Base-by-base conservation (phyloP, 129 eudicot species). In the Arctium lappa region DNA sequence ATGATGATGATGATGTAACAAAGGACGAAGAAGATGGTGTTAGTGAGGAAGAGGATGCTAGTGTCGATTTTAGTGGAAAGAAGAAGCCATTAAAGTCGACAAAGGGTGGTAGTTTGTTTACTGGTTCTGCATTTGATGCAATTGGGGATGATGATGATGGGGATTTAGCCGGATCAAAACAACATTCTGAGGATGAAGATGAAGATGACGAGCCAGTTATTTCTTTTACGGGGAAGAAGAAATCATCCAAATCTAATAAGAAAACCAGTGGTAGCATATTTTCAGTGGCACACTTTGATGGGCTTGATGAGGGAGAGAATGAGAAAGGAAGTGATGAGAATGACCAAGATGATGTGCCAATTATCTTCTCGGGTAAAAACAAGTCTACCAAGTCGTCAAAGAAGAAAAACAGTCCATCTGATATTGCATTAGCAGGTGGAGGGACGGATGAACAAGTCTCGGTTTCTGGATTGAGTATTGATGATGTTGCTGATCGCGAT, bases 221-320 rank as follows among this genome's bases (percentile, higher is more conserved):
- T 77, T 62, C 89, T 32, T 94, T 90, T 75, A 78, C 90, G 0
- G 97, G 92, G 73, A 94, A 92, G 85, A 94, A 94, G 88, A 94
- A 92, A 84, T 76, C 88, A 1, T 88, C 98, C 11, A 94, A 94
- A 83, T 77, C 89, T 6, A 69, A 75, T 77, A 94, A 94, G 90
- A 92, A 92, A 78, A 76, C 74, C 11, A 83, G 87, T 69, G 92
- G 84, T 39, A 82, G 84, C 79, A 77, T 87, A 36, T 86, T 84
- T 53, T 71, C 86, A 13, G 89, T 84, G 10, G 79, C 91, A 72
- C 39, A 46, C 62, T 77, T 80, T 80, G 86, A 77, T 72, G 77
- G 42, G 33, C 84, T 89, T 77, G 90, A 82, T 18, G 87, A 86
- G 6, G 90, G 69, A 31, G 89, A 82, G 1, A 77, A 72, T 40